Evolutionary conservation across 2,329 filamentous ascomycete species (phyloP), one percentile per base, ranked within the genome.

Genomic region (Fusarium coicis): DNA sequence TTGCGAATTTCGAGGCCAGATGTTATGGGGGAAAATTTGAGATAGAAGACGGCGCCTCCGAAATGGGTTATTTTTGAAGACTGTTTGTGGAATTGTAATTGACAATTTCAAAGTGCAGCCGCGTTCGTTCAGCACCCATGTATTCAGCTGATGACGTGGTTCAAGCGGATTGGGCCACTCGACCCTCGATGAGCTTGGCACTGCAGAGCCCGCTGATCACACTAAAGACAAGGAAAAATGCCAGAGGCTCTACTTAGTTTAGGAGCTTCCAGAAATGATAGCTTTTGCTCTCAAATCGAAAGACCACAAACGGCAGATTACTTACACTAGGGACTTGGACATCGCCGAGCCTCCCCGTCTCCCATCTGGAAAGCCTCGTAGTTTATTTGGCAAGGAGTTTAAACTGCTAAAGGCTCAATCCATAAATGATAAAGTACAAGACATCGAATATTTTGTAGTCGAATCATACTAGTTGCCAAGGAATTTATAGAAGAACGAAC

Each of bases 1-100:
- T 47, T 30, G 19, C 0, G 6, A 21, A 47, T 15, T 8, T 4
- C 1, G 12, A 19, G 23, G 15, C 10, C 0, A 43, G 0, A 5
- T 1, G 4, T 19, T 5, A 44, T 9, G 11, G 5, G 3, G 1
- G 2, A 44, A 26, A 6, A 18, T 0, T 5, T 18, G 3, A 9
- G 0, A 8, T 23, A 5, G 23, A 4, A 43, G 4, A 8, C n/a
- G 10, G 7, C 10, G 1, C 7, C 11, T 32, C n/a, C 18, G 15
- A 23, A 34, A 34, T 34, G 34, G 14, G 8, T 6, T 8, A 2
- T 7, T 15, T 34, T 34, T 34, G 1, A 15, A 16, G 15, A 7
- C 7, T 2, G 10, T 11, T 11, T 8, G 0, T 23, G 4, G 40
- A 42, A 23, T 1, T 42, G 2, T 7, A 7, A 7, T 16, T 43